phyloP scores from a whole-genome alignment of 2,329 filamentous ascomycete species.

The Colletotrichum kahawae region DNA sequence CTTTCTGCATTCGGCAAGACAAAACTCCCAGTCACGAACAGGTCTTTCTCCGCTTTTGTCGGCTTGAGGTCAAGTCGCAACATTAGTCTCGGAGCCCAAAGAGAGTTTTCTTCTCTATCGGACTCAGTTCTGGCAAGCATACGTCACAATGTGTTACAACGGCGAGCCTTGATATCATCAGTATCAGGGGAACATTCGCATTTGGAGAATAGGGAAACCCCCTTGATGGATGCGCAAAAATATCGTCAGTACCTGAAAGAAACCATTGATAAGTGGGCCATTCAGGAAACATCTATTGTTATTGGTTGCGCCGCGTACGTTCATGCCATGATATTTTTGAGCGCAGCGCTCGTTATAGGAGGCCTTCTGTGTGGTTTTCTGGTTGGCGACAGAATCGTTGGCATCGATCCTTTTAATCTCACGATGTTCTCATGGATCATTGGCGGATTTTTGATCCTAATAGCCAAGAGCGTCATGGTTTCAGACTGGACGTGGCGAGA shows the following conservation, averaged over 20 bases:
- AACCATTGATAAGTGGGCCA: not conserved
- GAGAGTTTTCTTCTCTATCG: not conserved
- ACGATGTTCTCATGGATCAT: constrained; percentile 30
- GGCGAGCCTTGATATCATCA: too few relatives aligned
- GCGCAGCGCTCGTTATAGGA: not conserved
- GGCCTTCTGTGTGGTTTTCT: constrained; percentile 24
- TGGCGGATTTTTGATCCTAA: constrained; percentile 27
- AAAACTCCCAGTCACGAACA: not conserved
- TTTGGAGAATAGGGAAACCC: too few relatives aligned
- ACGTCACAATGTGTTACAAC: not conserved
- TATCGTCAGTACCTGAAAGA: not conserved
- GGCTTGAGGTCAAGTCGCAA: not conserved
- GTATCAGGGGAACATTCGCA: too few relatives aligned
- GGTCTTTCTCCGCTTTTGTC: not conserved
- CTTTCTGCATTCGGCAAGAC: not conserved
- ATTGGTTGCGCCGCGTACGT: not conserved
- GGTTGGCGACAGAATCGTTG: constrained; percentile 24
- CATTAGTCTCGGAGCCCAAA: not conserved
- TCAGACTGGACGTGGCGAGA: constrained; percentile 31
- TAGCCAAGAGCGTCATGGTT: constrained; percentile 27
- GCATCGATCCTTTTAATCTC: constrained; percentile 32
- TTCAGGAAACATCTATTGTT: not conserved
- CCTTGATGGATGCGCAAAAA: not conserved
- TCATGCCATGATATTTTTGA: fast-evolving
- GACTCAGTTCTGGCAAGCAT: not conserved